These are phyloP conservation scores for Echites panduratus DNA, from an alignment of 257 asterid genomes.

Conservation along the genomic window DNA sequence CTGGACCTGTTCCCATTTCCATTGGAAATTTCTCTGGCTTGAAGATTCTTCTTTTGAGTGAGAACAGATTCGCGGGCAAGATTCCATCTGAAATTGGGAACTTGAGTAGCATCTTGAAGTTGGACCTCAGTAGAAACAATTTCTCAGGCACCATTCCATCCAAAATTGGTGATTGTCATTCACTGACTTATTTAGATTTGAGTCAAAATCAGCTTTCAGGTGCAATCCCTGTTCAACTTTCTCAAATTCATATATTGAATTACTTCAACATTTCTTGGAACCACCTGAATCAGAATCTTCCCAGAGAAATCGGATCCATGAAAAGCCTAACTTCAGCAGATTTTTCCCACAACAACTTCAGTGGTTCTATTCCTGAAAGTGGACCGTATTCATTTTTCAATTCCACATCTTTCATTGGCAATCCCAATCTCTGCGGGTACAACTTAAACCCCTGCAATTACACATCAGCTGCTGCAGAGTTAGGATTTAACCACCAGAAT, in stretches of 20 bases:
- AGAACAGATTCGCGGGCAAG: constrained; percentile 29
- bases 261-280: constrained; percentile 44
- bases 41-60: constrained; percentile 30
- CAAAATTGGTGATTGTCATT: constrained; percentile 29
- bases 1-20: constrained; percentile 30
- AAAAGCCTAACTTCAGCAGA: constrained; percentile 50
- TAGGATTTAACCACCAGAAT: constrained; percentile 11
- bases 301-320: constrained; percentile 34
- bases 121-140: constrained; percentile 36
- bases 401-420: constrained; percentile 34
- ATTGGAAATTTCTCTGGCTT: constrained; percentile 31
- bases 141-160: constrained; percentile 30
- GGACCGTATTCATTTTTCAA: constrained; percentile 39
- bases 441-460: constrained; percentile 24
- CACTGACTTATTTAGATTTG: constrained; percentile 33
- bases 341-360: constrained; percentile 41
- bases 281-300: constrained; percentile 33
- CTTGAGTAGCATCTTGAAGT: constrained; percentile 27
- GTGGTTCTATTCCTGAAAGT: constrained; percentile 42
- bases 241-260: constrained; percentile 36
- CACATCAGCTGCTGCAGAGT: constrained; percentile 13
- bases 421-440: constrained; percentile 39
- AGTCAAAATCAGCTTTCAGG: constrained; percentile 41
- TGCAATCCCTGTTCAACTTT: constrained; percentile 33
- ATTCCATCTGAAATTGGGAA: constrained; percentile 34